Base-by-base conservation (phyloP, 1,139 yeast species). In the Torulaspora pretoriensis region DNA sequence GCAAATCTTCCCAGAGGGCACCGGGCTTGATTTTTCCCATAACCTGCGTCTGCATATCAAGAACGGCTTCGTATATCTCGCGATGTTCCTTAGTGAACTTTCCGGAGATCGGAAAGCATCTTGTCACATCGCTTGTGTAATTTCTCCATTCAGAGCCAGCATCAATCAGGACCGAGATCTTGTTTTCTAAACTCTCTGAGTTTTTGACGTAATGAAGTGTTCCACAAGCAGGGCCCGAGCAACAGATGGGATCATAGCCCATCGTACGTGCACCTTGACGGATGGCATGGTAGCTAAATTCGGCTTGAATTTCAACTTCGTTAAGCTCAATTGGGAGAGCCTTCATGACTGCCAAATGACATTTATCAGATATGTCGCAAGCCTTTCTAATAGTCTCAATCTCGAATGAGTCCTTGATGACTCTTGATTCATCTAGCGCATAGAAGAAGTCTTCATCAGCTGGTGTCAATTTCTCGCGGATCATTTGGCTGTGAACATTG, bases 121-220 rank as follows among this genome's bases (percentile, higher is more conserved):
- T 77, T 14, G 98, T 92, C 40, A 92, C 96, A 63, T 92, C 98
- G 39, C 90, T 75, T 4, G 96, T 92, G 65, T 92, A 92, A 61
- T 88, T 80, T 52, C 79, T 78, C 96, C 97, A 90, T 69, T 90
- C 97, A 6, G 96, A 96, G 42, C 98, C 98, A 4, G 97, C 97
- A 68, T 92, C 98, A 48, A 92, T 82, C 50, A 92, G 74, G 9
- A 92, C 76, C 3, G 92, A 75, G 48, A 78, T 81, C 54, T 77
- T 75, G 3, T 75, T 76, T 29, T 72, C 68, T 44, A 81, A 64
- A 1, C 73, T 74, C 47, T 83, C 89, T 58, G 89, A 95, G 60
- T 92, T 92, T 60, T 81, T 83, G 13, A 85, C 81, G 63, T 90
- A 92, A 65, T 92, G 98, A 52, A 92, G 74, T 2, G 96, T 88